These are phyloP conservation scores for Elsinoe australis DNA, from an alignment of 2,329 filamentous ascomycete genomes.

Conservation along the genomic window DNA sequence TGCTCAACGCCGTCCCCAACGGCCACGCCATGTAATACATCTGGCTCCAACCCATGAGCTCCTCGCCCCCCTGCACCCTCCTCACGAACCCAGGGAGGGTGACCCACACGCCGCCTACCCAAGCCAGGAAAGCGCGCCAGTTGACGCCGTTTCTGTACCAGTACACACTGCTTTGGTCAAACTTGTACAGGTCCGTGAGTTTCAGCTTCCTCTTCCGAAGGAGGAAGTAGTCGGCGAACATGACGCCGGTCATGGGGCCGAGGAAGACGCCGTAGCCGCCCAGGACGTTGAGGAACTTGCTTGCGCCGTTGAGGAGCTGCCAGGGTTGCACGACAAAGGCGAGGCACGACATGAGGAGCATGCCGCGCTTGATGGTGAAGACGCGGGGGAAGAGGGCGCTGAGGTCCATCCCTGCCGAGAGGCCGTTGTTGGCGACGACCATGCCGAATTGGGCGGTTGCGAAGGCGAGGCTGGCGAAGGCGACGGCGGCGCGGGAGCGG, in stretches of 20 bases:
- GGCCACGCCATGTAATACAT: slow-evolving; percentile 15
- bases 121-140: slow-evolving; percentile 21
- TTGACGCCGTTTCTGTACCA: slow-evolving; percentile 23
- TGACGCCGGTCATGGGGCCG: slow-evolving; percentile 33
- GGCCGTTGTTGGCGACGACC: slow-evolving; percentile 46
- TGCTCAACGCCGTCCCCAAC: slow-evolving; percentile 10
- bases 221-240: slow-evolving; percentile 37
- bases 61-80: slow-evolving; percentile 2
- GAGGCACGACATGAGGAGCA: slow-evolving; percentile 7
- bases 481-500: slow-evolving; percentile 37
- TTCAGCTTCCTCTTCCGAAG: slow-evolving; percentile 23
- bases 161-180: slow-evolving; percentile 20
- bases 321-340: slow-evolving; percentile 28
- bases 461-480: slow-evolving; percentile 37
- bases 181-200: slow-evolving; percentile 22
- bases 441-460: slow-evolving; percentile 42
- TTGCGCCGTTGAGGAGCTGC: slow-evolving; percentile 36
- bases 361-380: slow-evolving; percentile 32
- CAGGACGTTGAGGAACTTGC: slow-evolving; percentile 37
- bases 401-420: slow-evolving; percentile 47
- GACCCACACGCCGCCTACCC: slow-evolving; percentile 16
- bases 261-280: slow-evolving; percentile 38
- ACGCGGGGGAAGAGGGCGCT: slow-evolving; percentile 44
- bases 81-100: slow-evolving; percentile 2
- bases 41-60: slow-evolving; percentile 1